Percentiles rank a stretch among this genome's conserved stretches.
Conservation (phyloP, 75 land plant species). For the Pseudotsuga menziesii region DNA sequence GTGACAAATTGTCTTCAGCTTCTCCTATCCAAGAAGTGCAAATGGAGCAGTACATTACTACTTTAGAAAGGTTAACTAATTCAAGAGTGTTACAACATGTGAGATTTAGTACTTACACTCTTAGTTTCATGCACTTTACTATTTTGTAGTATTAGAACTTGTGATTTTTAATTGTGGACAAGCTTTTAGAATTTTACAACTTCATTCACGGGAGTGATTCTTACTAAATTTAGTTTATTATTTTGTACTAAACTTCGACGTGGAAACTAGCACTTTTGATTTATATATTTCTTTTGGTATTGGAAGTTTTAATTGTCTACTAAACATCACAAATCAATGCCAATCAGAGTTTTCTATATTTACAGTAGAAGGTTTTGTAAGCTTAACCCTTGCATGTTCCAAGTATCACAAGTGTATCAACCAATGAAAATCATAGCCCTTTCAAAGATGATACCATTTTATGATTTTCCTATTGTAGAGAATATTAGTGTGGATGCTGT, state of each 20-base stretch:
- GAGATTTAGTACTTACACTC: background rate
- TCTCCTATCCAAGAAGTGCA: constrained; percentile 91
- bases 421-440: constrained; percentile 65
- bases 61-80: constrained; percentile 74
- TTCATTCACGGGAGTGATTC: too few species aligned
- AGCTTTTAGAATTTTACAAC: too few species aligned
- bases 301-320: too few species aligned
- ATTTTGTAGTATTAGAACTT: too few species aligned
- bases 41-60: constrained; percentile 72
- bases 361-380: background rate
- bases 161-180: too few species aligned
- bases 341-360: too few species aligned
- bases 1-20: constrained; percentile 82
- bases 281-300: too few species aligned
- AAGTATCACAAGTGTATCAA: constrained; percentile 90
- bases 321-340: too few species aligned
- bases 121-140: too few species aligned
- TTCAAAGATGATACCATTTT: constrained; percentile 76
- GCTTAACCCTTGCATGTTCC: constrained; percentile 12
- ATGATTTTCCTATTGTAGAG: constrained; percentile 69
- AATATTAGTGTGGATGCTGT: constrained; percentile 86
- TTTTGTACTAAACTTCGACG: too few species aligned
- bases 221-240: too few species aligned
- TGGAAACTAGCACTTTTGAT: too few species aligned
- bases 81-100: constrained; percentile 91